Evolutionary conservation across 805 yeast genomes (phyloP), one percentile per base, ranked within the genome.

Genomic region (Metschnikowia orientalis): DNA sequence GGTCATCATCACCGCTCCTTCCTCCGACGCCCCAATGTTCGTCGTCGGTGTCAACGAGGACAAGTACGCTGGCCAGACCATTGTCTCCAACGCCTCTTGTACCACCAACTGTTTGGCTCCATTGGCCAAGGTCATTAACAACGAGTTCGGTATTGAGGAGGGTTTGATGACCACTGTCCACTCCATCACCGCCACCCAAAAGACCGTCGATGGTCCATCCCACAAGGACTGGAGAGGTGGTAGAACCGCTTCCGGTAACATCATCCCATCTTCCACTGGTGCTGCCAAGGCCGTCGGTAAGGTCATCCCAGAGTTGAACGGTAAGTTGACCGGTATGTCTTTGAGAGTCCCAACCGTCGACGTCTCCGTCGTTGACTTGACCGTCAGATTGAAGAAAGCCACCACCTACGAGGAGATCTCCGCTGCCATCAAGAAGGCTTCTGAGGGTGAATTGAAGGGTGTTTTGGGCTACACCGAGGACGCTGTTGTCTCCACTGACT

Each of bases 151-250:
- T 45, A 80, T 87, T 55, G 84, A 81, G 59, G 87, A 85, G 67
- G 95, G 94, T 69, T 75, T 87, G 60, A 87, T 87, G 95, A 87
- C 95, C 69, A 87, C 95, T 45, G 89, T 87, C 50, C 95, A 87
- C 79, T 84, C 95, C 61, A 82, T 85, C 71, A 87, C 95, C 51
- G 95, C 95, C 53, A 83, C 95, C 56, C 95, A 87, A 71, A 87
- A 87, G 81, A 82, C 94, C 44, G 95, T 87, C 48, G 95, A 87
- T 66, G 95, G 95, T 71, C 94, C 95, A 56, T 85, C 95, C 63
- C 87, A 81, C 78, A 87, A 87, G 78, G 95, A 87, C 77, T 87
- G 95, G 95, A 82, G 95, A 79, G 95, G 95, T 65, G 95, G 95
- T 67, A 83, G 95, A 75, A 82, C 95, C 54, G 95, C 95, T 61